Percentiles rank a stretch among this genome's conserved stretches.
Conservation (phyloP, 495 filamentous ascomycete genomes). For the Annulohypoxylon stygium region DNA sequence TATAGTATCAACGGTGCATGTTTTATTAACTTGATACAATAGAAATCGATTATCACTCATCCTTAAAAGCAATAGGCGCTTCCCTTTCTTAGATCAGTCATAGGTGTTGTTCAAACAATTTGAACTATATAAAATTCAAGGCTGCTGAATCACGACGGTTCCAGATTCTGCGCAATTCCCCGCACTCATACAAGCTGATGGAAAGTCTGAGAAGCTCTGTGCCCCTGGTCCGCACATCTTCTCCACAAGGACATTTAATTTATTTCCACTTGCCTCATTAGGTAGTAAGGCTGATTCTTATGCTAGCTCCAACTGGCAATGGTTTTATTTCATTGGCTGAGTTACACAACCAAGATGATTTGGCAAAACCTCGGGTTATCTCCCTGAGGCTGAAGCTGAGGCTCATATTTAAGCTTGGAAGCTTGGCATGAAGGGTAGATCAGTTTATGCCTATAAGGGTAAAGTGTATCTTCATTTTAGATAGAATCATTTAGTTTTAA, state of each 20-base stretch:
- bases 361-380: slow-evolving; percentile 19
- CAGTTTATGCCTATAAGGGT: not conserved
- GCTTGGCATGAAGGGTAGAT: not conserved
- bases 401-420: slow-evolving; percentile 15
- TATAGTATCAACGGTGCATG: not conserved
- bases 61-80: no score
- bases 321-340: slow-evolving; percentile 15
- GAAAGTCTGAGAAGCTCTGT: slow-evolving; percentile 10
- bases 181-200: slow-evolving; percentile 8
- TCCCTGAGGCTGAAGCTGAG: slow-evolving; percentile 37
- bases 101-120: not conserved
- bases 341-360: not conserved
- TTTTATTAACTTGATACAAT: not conserved
- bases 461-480: no score
- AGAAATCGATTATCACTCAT: not conserved
- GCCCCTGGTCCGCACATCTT: slow-evolving; percentile 8
- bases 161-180: not conserved
- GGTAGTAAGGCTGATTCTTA: slow-evolving; percentile 34
- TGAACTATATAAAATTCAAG: not conserved
- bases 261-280: slow-evolving; percentile 31
- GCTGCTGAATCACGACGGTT: not conserved
- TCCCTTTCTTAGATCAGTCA: no score
- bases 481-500: no score
- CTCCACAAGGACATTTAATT: slow-evolving; percentile 20
- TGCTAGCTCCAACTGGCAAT: slow-evolving; percentile 21